A percentile compares a stretch with the other conserved stretches of the same genome.
Conservation (phyloP, 805 yeast species). For the Kodamaea neixiangensis region DNA sequence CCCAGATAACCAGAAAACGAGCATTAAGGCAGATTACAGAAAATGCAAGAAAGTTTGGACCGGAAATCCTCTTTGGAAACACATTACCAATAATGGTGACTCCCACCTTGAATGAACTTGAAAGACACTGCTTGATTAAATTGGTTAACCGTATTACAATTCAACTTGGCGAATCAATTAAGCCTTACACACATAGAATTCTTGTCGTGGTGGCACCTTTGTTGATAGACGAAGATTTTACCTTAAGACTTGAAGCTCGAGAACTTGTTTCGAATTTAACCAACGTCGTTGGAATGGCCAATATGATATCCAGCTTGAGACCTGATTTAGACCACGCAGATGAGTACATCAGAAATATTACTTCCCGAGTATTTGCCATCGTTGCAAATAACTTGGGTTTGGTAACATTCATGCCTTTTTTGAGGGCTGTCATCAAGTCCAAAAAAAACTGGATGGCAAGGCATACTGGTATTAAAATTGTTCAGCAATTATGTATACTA, state of each 20-base stretch:
- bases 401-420: constrained; percentile 69
- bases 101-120: constrained; percentile 72
- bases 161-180: constrained; percentile 61
- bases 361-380: constrained; percentile 80
- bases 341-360: constrained; percentile 73
- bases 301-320: constrained; percentile 74
- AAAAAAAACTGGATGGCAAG: constrained; percentile 79
- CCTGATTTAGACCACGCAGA: constrained; percentile 83
- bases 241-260: constrained; percentile 75
- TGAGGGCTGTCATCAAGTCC: constrained; percentile 76
- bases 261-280: constrained; percentile 75
- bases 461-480: constrained; percentile 75
- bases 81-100: constrained; percentile 79
- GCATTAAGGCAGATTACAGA: constrained; percentile 70
- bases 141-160: constrained; percentile 68
- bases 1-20: constrained; percentile 63
- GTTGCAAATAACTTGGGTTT: constrained; percentile 81
- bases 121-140: constrained; percentile 79
- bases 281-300: constrained; percentile 79
- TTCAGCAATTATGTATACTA: constrained; percentile 72
- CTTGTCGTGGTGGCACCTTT: constrained; percentile 76
- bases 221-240: constrained; percentile 73
- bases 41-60: constrained; percentile 65
- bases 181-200: constrained; percentile 75
- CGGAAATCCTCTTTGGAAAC: constrained; percentile 64